Evolutionary conservation across 2,329 filamentous ascomycete genomes (phyloP).

Genomic region (Aspergillus sp.): DNA sequence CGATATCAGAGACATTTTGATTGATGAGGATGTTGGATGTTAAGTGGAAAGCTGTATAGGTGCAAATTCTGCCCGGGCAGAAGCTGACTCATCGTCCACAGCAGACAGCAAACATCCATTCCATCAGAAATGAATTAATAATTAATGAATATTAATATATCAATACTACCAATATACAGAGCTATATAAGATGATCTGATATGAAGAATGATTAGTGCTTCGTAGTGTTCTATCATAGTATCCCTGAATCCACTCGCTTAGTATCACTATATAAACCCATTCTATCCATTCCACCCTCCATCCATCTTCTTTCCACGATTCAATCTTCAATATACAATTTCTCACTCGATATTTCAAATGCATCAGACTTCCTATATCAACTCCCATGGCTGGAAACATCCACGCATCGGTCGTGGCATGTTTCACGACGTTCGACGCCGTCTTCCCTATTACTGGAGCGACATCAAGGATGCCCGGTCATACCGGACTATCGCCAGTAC

Average conservation of each 20-base stretch:
- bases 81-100: background rate
- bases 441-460: slow-evolving; percentile 53
- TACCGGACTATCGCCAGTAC: slow-evolving; percentile 53
- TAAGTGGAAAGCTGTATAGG: too few relatives aligned
- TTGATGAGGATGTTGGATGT: too few relatives aligned
- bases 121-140: too few relatives aligned
- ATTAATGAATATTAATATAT: too few relatives aligned
- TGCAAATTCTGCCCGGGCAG: background rate
- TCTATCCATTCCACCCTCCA: background rate
- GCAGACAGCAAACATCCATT: too few relatives aligned
- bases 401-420: slow-evolving; percentile 49
- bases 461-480: slow-evolving; percentile 51
- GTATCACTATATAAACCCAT: background rate
- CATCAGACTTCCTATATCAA: background rate
- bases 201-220: too few relatives aligned
- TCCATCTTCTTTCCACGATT: background rate
- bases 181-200: too few relatives aligned
- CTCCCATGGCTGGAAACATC: slow-evolving; percentile 35
- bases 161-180: too few relatives aligned
- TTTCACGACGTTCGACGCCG: slow-evolving; percentile 50
- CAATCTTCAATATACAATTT: background rate
- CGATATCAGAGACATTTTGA: too few relatives aligned
- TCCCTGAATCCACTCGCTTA: too few relatives aligned
- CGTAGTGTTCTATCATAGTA: too few relatives aligned
- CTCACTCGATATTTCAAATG: background rate